Base-by-base conservation (phyloP, 371 early-diverging fungal species). In the Capniomyces stellatus region DNA sequence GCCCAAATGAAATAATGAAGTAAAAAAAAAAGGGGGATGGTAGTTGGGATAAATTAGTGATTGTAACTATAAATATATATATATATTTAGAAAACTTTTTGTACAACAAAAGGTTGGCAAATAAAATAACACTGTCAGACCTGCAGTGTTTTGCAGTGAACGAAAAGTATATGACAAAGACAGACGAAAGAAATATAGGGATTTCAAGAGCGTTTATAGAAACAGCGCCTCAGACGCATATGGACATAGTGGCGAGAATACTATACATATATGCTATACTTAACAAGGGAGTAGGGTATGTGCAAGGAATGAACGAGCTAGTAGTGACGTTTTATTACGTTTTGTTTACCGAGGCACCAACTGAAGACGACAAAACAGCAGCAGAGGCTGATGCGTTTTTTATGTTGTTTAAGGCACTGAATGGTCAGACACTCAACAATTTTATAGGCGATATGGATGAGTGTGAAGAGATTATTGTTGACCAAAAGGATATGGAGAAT, bases 281-380 rank as follows among this genome's bases (percentile, higher is more conserved):
- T 31, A 90, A 89, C 57, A 83, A 83, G 1, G 89, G 91, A 4
- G 79, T 85, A 3, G 83, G 87, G 0, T 90, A 90, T 61, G 82
- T 87, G 13, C 91, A 90, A 62, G 88, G 91, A 41, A 89, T 90
- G 91, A 89, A 87, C 59, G 85, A 89, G 58, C 62, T 90, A 29
- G 58, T 89, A 19, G 88, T 79, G 3, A 87, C 91, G 0, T 74
- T 90, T 23, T 90, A 88, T 60, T 88, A 83, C 44, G 78, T 87
- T 0, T 70, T 84, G 58, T 82, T 85, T 23, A 76, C 82, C 21
- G 80, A 83, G 54, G 54, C 56, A 1, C 52, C 59, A 1, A 49
- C 60, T 25, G 42, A 52, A 10, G 75, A 70, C 49, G 54, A 64
- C 0, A 71, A 71, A 71, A 83, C 80, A 0, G 78, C 86, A 55